These are phyloP conservation scores for Pelagophyceae sp. DNA, from an alignment of 352 stramenopile species.

Conservation along the genomic window DNA sequence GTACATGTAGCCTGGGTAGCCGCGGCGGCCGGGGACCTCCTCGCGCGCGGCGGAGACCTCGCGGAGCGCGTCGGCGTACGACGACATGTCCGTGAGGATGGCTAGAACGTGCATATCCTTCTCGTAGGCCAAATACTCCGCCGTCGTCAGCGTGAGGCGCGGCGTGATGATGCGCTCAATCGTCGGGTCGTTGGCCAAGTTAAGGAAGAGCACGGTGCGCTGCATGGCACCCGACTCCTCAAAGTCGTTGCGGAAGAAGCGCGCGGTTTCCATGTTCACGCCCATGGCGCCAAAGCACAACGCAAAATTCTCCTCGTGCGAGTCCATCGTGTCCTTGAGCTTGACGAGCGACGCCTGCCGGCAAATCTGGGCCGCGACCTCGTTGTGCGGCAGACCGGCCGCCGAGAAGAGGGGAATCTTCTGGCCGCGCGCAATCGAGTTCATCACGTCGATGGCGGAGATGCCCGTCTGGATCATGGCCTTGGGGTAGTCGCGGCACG, in stretches of 20 bases:
- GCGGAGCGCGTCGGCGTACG: slow-evolving; percentile 93
- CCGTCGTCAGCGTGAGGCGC: slow-evolving; percentile 91
- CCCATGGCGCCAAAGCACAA: slow-evolving; percentile 99
- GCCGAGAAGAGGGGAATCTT: slow-evolving; percentile 99
- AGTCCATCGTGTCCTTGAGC: slow-evolving; percentile 94
- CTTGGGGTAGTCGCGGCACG: slow-evolving; percentile 96
- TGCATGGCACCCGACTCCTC: slow-evolving; percentile 96
- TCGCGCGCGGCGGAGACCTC: slow-evolving; percentile 68
- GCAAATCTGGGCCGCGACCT: slow-evolving; percentile 96
- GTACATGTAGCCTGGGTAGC: slow-evolving; percentile 99
- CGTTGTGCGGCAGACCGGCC: slow-evolving; percentile 75
- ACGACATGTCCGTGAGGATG: slow-evolving; percentile 99
- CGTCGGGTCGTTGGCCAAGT: slow-evolving; percentile 97
- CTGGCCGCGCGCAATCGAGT: slow-evolving; percentile 96
- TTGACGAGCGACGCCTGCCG: slow-evolving; percentile 95
- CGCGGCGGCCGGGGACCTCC: slow-evolving; percentile 84
- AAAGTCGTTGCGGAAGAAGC: slow-evolving; percentile 89
- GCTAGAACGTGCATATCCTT: slow-evolving; percentile 97
- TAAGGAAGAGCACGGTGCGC: slow-evolving; percentile 96
- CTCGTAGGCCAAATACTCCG: slow-evolving; percentile 98
- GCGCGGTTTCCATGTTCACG: slow-evolving; percentile 96
- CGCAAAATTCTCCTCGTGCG: slow-evolving; percentile 98
- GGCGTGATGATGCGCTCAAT: slow-evolving; percentile 99
- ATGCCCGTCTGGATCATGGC: slow-evolving; percentile 99
- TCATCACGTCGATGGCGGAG: slow-evolving; percentile 99